Percentiles rank a stretch among this genome's conserved stretches.
These are phyloP conservation scores for Aphanomyces invadans DNA, from an alignment of 352 stramenopile species.

Conservation along the genomic window DNA sequence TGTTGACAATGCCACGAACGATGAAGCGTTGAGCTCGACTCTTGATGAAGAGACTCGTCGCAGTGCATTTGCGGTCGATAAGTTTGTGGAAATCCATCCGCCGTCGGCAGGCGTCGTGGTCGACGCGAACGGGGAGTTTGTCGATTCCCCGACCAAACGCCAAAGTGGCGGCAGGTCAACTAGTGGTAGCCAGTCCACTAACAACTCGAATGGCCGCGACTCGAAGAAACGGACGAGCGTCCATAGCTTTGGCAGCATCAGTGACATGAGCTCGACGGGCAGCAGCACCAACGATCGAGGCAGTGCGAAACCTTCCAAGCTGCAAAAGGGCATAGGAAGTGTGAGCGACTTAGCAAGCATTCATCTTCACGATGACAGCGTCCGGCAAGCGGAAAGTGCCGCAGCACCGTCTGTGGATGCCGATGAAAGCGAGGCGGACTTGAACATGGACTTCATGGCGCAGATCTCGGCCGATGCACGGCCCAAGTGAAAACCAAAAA, in stretches of 20 bases:
- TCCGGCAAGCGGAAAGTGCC: background rate
- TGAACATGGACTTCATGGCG: conserved; percentile 81
- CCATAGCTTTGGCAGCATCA: conserved; percentile 27
- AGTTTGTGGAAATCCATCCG: conserved; percentile 33
- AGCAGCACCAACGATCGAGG: too few species aligned
- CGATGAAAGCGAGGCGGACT: conserved; percentile 5
- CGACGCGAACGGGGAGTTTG: conserved; percentile 6
- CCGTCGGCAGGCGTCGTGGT: background rate
- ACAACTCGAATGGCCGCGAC: background rate
- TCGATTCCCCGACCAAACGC: conserved; percentile 16
- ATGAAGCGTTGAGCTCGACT: background rate
- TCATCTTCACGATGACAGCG: conserved; percentile 1
- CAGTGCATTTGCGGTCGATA: conserved; percentile 66
- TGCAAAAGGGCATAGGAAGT: too few species aligned
- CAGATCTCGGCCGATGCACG: conserved; percentile 29
- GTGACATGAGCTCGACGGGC: too few species aligned
- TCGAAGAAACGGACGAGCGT: conserved; percentile 33
- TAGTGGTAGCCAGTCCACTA: too few species aligned
- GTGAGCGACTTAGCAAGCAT: conserved; percentile 13
- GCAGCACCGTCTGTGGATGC: background rate
- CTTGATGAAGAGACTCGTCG: conserved; percentile 35
- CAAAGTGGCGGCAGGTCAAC: background rate
- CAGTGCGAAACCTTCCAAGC: too few species aligned
- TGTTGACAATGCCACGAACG: conserved; percentile 10
- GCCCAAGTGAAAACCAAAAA: background rate